Conservation (phyloP, 345 rosid genomes). For the Mangifera indica region DNA sequence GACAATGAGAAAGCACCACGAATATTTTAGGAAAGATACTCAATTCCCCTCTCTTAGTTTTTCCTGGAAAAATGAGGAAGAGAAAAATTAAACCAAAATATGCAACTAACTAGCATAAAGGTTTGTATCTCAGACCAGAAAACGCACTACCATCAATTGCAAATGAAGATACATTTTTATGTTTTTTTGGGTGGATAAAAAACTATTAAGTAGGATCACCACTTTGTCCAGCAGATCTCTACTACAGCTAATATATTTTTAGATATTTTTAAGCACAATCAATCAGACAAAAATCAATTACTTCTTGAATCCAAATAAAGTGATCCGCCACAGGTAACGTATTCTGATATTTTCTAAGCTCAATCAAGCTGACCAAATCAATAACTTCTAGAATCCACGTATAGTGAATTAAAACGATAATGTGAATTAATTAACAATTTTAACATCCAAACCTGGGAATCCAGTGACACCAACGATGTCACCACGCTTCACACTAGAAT, state of each 20-base stretch:
- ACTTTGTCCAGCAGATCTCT: neutral
- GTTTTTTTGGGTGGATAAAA: too few relatives aligned
- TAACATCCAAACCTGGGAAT: constrained; percentile 70
- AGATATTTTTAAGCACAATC: neutral
- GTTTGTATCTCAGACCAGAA: neutral
- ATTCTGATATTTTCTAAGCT: neutral
- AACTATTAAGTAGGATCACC: neutral
- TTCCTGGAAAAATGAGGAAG: constrained; percentile 45
- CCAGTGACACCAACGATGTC: constrained; percentile 92
- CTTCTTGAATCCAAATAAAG: neutral
- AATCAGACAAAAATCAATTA: neutral
- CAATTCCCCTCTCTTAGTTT: constrained; percentile 90
- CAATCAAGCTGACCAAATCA: neutral
- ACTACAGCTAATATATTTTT: neutral
- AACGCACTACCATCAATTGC: neutral
- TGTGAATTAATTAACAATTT: constrained; percentile 1
- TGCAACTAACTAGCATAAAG: neutral
- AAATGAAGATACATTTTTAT: neutral
- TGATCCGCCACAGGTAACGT: neutral
- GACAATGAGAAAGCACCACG: constrained; percentile 75
- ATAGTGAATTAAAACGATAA: neutral
- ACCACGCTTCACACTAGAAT: constrained; percentile 77
- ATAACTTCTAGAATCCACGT: neutral
- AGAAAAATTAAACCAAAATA: neutral
- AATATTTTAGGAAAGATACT: constrained; percentile 74